Evolutionary conservation across 768 basidiomycete genomes (phyloP).

Genomic region (Omphalotus guepiniiformis): DNA sequence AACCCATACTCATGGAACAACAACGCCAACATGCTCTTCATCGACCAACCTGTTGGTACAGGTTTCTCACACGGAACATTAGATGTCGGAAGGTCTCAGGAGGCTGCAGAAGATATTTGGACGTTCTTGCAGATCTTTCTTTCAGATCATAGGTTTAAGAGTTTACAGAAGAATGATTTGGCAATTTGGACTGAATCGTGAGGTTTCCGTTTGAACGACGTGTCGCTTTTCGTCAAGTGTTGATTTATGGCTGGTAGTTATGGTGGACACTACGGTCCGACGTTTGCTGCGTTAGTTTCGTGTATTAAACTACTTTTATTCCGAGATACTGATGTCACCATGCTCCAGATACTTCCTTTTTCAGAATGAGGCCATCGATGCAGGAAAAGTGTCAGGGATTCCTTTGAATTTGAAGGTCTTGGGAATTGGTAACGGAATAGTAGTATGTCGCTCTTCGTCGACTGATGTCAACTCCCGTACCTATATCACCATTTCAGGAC

Average conservation of each 20-base stretch:
- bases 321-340: background rate
- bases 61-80: slow-evolving; percentile 58
- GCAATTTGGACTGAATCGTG: slow-evolving; percentile 65
- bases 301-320: background rate
- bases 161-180: slow-evolving; percentile 39
- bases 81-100: slow-evolving; percentile 45
- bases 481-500: slow-evolving; percentile 13
- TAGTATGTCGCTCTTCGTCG: too few species aligned
- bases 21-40: slow-evolving; percentile 52
- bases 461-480: slow-evolving; percentile 12
- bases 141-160: slow-evolving; percentile 47
- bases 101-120: slow-evolving; percentile 58
- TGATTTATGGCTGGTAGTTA: too few species aligned
- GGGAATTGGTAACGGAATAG: slow-evolving; percentile 35
- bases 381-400: slow-evolving; percentile 25
- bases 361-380: slow-evolving; percentile 31
- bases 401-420: slow-evolving; percentile 33
- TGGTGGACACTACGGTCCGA: slow-evolving; percentile 36
- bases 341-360: slow-evolving; percentile 26
- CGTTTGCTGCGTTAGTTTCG: slow-evolving; percentile 11
- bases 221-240: too few species aligned
- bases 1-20: slow-evolving; percentile 62
- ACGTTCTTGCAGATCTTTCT: slow-evolving; percentile 62
- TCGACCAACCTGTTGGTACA: slow-evolving; percentile 60
- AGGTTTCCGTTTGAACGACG: too few species aligned